Evolutionary conservation across 1,284 basidiomycete species (phyloP).

Genomic region (Porodaedalea pini): DNA sequence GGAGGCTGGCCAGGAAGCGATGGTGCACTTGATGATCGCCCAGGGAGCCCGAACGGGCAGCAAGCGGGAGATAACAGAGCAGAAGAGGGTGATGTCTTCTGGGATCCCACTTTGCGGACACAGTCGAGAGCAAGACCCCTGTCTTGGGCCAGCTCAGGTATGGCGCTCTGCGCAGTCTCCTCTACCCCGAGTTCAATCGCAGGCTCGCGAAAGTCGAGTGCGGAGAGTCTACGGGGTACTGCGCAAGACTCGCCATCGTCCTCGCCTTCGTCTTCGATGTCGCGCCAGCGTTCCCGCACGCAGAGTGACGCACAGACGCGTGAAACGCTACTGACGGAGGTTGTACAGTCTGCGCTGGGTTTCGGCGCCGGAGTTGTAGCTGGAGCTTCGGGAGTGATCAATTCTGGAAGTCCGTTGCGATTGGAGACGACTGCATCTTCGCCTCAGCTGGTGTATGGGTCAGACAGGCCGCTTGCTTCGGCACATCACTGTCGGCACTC

Average conservation of each 20-base stretch:
- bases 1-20: conserved; percentile 5
- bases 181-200: not conserved
- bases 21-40: not conserved
- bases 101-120: not conserved
- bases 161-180: not conserved
- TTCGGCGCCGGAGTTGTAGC: not conserved
- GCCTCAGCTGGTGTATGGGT: not conserved
- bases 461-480: not conserved
- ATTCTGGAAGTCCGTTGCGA: not conserved
- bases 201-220: not conserved
- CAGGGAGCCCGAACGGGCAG: not conserved
- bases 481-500: conserved; percentile 8
- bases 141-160: conserved; percentile 11
- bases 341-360: conserved; percentile 5
- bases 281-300: not conserved
- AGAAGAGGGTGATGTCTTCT: conserved; percentile 4
- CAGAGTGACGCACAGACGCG: not conserved
- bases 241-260: not conserved
- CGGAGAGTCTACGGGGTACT: conserved; percentile 4
- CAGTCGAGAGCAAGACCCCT: not conserved
- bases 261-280: not conserved
- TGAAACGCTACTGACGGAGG: conserved; percentile 9
- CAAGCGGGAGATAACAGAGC: not conserved
- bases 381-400: not conserved
- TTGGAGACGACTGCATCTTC: not conserved